Evolutionary conservation across 2,329 filamentous ascomycete species (phyloP).

Genomic region (Dendrostoma leiphaemia): DNA sequence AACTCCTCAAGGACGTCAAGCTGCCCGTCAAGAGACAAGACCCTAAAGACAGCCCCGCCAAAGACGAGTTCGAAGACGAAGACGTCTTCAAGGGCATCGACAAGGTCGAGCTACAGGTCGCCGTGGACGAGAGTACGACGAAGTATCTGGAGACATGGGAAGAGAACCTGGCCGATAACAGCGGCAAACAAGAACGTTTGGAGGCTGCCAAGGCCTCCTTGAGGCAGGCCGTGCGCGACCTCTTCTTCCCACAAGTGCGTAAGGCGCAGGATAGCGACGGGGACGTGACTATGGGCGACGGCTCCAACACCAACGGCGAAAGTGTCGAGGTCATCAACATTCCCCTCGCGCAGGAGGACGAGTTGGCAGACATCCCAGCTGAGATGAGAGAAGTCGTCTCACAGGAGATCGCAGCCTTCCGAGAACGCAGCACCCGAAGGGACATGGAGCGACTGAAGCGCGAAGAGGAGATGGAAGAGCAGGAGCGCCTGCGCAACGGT

Average conservation of each 20-base stretch:
- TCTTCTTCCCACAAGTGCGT: constrained; percentile 63
- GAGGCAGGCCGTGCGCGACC: constrained; percentile 63
- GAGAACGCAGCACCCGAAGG: constrained; percentile 83
- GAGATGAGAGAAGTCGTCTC: constrained; percentile 96
- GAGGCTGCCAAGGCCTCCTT: constrained; percentile 69
- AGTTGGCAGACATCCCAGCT: constrained; percentile 89
- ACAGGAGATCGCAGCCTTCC: constrained; percentile 89
- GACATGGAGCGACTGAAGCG: constrained; percentile 83
- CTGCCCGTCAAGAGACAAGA: constrained; percentile 77
- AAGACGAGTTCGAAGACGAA: constrained; percentile 32
- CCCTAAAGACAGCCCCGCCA: constrained; percentile 40
- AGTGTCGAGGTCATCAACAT: constrained; percentile 87
- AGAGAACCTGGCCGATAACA: constrained; percentile 61
- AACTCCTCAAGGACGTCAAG: constrained; percentile 78
- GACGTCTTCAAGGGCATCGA: constrained; percentile 57
- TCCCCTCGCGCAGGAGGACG: constrained; percentile 82
- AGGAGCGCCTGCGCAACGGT: constrained; percentile 73
- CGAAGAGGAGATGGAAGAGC: constrained; percentile 90
- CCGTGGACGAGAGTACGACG: constrained; percentile 77
- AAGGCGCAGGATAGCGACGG: constrained; percentile 59
- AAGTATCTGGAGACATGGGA: constrained; percentile 85
- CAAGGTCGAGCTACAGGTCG: constrained; percentile 68
- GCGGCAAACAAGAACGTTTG: constrained; percentile 63
- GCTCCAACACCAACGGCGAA: constrained; percentile 42
- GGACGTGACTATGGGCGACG: constrained; percentile 69